Evolutionary conservation across 768 basidiomycete genomes (phyloP).

Genomic region (Sarcodon aspratus): DNA sequence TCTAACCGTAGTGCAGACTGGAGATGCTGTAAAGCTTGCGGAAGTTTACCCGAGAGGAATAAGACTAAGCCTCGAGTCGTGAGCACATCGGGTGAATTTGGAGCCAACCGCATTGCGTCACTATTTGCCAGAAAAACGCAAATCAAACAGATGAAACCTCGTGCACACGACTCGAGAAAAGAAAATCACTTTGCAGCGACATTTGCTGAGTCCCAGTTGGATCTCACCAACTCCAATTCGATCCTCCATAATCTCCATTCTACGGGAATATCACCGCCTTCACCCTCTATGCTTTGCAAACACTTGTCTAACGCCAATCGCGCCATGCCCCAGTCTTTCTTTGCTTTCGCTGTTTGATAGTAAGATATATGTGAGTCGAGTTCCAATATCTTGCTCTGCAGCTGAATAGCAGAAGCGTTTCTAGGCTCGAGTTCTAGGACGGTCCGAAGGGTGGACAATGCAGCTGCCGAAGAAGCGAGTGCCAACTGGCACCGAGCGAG

Average conservation of each 20-base stretch:
- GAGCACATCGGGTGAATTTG: conserved; percentile 72
- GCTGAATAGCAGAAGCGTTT: conserved; percentile 47
- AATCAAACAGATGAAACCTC: not conserved
- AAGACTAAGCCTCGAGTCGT: conserved; percentile 70
- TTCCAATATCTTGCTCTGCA: conserved; percentile 46
- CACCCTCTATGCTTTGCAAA: conserved; percentile 58
- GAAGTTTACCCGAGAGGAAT: conserved; percentile 60
- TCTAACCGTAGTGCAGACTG: conserved; percentile 66
- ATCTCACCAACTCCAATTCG: conserved; percentile 64
- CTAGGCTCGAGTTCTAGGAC: conserved; percentile 50
- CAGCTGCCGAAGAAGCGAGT: conserved; percentile 56
- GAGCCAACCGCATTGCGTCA: conserved; percentile 61
- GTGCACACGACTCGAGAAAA: not conserved
- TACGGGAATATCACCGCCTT: conserved; percentile 62
- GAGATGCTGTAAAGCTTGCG: conserved; percentile 62
- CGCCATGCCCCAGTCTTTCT: conserved; percentile 69
- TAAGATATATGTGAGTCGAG: conserved; percentile 59
- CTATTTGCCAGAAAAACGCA: conserved; percentile 27
- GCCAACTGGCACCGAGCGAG: conserved; percentile 80
- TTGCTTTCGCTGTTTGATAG: conserved; percentile 41
- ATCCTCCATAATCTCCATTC: conserved; percentile 78
- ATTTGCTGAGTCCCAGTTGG: conserved; percentile 65
- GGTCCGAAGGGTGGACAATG: conserved; percentile 53
- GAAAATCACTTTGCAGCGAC: conserved; percentile 58
- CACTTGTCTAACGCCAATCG: conserved; percentile 75